Conservation (phyloP, 2,329 filamentous ascomycete species). For the Cryphonectria naterciae region DNA sequence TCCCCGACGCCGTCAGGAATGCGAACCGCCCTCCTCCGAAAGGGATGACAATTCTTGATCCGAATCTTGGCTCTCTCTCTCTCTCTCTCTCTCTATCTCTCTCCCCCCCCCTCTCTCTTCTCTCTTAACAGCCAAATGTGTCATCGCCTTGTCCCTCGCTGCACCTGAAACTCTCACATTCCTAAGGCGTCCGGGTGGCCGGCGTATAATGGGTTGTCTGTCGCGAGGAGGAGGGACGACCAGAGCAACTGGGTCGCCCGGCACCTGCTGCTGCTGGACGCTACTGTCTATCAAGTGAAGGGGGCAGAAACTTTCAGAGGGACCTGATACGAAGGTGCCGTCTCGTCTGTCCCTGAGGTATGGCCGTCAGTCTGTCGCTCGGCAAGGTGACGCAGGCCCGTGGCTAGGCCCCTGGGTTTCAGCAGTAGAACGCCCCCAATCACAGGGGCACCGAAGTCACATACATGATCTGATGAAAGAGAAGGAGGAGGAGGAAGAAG, state of each 20-base stretch:
- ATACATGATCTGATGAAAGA: not conserved
- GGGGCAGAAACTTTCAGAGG: not conserved
- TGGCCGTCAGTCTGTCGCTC: not conserved
- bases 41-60: not conserved
- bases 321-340: not conserved
- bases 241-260: not conserved
- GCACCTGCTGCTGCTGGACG: not conserved
- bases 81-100: too few species aligned
- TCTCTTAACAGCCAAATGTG: not conserved
- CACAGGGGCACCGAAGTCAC: not conserved
- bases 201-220: not conserved
- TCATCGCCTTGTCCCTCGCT: not conserved
- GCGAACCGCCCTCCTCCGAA: not conserved
- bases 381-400: not conserved
- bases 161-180: constrained; percentile 8
- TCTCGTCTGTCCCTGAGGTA: not conserved
- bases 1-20: constrained; percentile 3
- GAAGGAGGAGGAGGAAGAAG: not conserved
- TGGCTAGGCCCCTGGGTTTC: constrained; percentile 1
- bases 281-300: not conserved
- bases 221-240: not conserved
- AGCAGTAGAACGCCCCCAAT: not conserved
- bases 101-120: too few species aligned
- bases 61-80: not conserved
- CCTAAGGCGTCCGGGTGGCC: not conserved